phyloP scores from a whole-genome alignment of 164 flowering plant species.

The Vitis amurensis region DNA sequence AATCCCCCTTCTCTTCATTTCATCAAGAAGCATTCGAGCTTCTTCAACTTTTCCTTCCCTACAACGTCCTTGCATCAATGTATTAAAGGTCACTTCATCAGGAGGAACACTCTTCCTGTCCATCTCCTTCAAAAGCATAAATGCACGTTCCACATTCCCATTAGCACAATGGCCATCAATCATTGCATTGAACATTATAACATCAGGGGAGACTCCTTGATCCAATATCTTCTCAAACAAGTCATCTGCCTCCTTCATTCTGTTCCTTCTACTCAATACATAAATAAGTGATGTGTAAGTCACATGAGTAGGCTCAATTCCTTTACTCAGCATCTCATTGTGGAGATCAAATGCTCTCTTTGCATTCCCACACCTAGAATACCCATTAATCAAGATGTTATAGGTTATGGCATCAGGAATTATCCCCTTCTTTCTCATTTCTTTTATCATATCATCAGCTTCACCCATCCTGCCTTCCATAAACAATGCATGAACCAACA shows the following conservation, averaged over 20 bases:
- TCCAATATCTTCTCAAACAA: slow-evolving; percentile 43
- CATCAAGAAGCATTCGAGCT: slow-evolving; percentile 67
- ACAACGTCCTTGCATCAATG: slow-evolving; percentile 77
- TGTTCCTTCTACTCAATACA: slow-evolving; percentile 52
- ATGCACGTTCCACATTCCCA: slow-evolving; percentile 38
- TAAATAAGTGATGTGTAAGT: slow-evolving; percentile 80
- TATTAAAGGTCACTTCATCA: slow-evolving; percentile 84
- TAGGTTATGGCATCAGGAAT: slow-evolving; percentile 64
- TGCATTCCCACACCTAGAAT: slow-evolving; percentile 58
- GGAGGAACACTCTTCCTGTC: slow-evolving; percentile 51
- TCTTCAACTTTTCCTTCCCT: slow-evolving; percentile 71
- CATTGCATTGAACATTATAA: slow-evolving; percentile 65
- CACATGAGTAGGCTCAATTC: slow-evolving; percentile 53
- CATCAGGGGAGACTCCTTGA: slow-evolving; percentile 63
- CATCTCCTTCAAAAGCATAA: slow-evolving; percentile 60
- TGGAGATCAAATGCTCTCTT: slow-evolving; percentile 63
- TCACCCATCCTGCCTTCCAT: slow-evolving; percentile 53
- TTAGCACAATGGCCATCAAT: slow-evolving; percentile 68
- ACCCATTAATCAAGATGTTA: slow-evolving; percentile 80
- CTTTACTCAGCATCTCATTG: slow-evolving; percentile 60
- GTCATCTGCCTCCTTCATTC: slow-evolving; percentile 73
- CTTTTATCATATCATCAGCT: slow-evolving; percentile 58
- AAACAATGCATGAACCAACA: slow-evolving; percentile 66
- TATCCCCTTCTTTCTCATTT: slow-evolving; percentile 54
- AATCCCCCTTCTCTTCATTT: slow-evolving; percentile 75